Base-by-base conservation (phyloP, 768 basidiomycete genomes). In the Rhodosporidiobolus odoratus region DNA sequence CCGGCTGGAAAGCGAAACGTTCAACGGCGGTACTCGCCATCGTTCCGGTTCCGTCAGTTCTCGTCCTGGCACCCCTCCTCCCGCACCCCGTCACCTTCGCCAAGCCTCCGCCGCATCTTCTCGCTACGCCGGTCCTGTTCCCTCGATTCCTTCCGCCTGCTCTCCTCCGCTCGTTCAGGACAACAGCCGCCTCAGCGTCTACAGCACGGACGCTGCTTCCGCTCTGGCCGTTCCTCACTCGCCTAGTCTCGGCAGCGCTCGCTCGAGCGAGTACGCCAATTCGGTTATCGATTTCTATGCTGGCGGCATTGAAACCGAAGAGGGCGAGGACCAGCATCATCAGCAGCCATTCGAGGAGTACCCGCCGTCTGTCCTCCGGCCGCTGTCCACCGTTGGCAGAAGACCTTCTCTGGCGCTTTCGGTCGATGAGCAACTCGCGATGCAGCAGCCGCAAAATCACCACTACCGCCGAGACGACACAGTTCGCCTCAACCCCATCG, bases 201-300 rank as follows among this genome's bases (percentile, higher is more conserved):
- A 45, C 32, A 35, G 27, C 56, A 19, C 50, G 25, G 19, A 27
- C 27, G 16, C 57, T 37, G 3, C 40, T 43, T 17, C 50, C 34
- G 27, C 2, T n/a, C 47, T 56, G 30, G 25, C 38, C 59, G 10
- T 60, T 38, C 41, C 64, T 30, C 32, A 35, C n/a, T 71, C 69
- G 35, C 69, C 69, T 0, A 57, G 53, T 41, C 60, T 71, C 21
- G 65, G 59, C 17, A 68, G 66, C 30, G 3, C 54, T n/a, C 34
- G 23, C 43, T 74, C 73, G 23, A 60, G 62, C 27, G 65, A 65
- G 7, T 75, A 75, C 56, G 71, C 70, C 27, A 61, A 62, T 19
- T 69, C 67, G 27, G 59, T 75, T 63, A 48, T 72, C 43, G 71
- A 75, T 65, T 69, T 66, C 27, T 75, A 75, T 45, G 62, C 66